Percentiles rank a stretch among this genome's conserved stretches.
Conservation (phyloP, 176 grass and related monocot species). For the Carex kokanica region DNA sequence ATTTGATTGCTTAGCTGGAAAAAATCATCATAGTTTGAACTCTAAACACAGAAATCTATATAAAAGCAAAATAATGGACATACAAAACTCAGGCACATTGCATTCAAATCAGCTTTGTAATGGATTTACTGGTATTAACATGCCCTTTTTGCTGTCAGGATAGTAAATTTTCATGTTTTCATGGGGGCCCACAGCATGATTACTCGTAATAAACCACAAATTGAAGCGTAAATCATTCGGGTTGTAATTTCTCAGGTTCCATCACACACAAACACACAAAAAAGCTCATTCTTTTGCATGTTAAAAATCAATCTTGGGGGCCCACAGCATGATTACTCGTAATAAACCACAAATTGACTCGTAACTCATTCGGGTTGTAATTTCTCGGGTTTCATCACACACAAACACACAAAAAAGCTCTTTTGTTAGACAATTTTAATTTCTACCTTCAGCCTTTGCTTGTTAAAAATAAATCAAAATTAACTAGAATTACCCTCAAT, state of each 20-base stretch:
- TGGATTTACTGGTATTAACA: neutral
- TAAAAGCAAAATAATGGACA: neutral
- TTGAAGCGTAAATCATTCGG: too few species aligned
- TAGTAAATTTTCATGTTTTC: neutral
- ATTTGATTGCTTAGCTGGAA: neutral
- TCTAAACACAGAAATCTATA: too few species aligned
- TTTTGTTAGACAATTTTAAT: neutral
- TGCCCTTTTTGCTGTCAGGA: neutral
- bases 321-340: too few species aligned
- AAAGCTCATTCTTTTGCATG: too few species aligned
- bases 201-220: neutral
- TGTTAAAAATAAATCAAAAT: neutral
- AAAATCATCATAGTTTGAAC: too few species aligned
- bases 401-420: neutral
- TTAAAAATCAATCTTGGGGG: too few species aligned
- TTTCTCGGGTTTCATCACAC: neutral
- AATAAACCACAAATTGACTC: neutral
- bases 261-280: too few species aligned
- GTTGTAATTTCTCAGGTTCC: too few species aligned
- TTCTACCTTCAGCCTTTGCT: neutral
- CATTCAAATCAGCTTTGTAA: neutral
- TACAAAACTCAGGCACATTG: neutral
- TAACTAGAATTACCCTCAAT: neutral
- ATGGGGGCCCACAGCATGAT: neutral
- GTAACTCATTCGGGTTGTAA: neutral